Evolutionary conservation across 2,329 filamentous ascomycete species (phyloP).

Genomic region (Fusarium goolgardi): DNA sequence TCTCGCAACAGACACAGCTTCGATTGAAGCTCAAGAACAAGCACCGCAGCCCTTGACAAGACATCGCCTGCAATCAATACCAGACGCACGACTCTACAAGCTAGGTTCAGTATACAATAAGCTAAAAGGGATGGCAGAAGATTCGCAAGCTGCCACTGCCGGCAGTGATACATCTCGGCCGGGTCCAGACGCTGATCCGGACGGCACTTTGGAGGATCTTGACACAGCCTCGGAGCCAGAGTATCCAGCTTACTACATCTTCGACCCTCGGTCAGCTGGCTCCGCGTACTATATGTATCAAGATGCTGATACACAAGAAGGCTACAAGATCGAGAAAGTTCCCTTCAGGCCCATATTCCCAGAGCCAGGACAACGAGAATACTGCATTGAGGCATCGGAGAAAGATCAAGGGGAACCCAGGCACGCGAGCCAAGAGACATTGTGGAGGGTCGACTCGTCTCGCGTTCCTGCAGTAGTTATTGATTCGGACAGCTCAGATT

Average conservation of each 20-base stretch:
- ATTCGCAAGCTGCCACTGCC: conserved; percentile 36
- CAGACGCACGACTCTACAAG: conserved; percentile 28
- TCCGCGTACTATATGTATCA: conserved; percentile 34
- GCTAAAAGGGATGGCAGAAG: conserved; percentile 6
- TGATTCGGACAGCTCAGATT: neutral
- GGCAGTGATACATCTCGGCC: conserved; percentile 23
- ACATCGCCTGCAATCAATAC: conserved; percentile 20
- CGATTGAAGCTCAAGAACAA: neutral
- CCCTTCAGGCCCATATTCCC: conserved; percentile 22
- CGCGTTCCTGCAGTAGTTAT: neutral
- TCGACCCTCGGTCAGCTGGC: conserved; percentile 29
- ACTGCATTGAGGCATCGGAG: conserved; percentile 25
- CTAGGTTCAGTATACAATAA: conserved; percentile 14
- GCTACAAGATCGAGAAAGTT: conserved; percentile 22
- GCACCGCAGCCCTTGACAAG: conserved; percentile 29
- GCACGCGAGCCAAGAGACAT: conserved; percentile 10
- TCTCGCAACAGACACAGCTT: neutral
- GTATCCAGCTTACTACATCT: conserved; percentile 34
- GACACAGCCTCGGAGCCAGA: conserved; percentile 1
- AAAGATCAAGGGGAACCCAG: conserved; percentile 12
- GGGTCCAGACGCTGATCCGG: conserved; percentile 14
- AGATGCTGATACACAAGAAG: conserved; percentile 15
- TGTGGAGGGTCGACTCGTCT: conserved; percentile 16
- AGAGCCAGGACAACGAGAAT: conserved; percentile 16
- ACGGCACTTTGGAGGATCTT: neutral